These are phyloP conservation scores for Neodidymelliopsis sp. DNA, from an alignment of 2,329 filamentous ascomycete species.

Conservation along the genomic window DNA sequence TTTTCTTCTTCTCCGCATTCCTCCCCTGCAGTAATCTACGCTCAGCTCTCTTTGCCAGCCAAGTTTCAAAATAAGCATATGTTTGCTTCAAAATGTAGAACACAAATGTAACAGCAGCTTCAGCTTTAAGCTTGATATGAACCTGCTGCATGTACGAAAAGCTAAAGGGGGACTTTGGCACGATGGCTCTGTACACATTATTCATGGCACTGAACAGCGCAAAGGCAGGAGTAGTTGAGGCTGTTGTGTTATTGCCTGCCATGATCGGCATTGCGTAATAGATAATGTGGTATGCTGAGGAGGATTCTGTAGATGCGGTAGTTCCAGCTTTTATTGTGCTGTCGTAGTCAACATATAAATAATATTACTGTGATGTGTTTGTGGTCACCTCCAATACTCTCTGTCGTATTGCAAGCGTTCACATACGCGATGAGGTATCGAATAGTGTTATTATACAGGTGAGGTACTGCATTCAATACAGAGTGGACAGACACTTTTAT, in stretches of 20 bases:
- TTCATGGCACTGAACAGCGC: background rate
- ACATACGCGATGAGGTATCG: too few species aligned
- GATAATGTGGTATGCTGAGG: too few species aligned
- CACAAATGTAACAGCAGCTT: slow-evolving; percentile 20
- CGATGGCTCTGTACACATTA: background rate
- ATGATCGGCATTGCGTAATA: background rate
- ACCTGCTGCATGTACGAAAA: slow-evolving; percentile 22
- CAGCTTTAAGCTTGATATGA: slow-evolving; percentile 29
- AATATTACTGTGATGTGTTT: too few species aligned
- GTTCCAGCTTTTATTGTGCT: too few species aligned
- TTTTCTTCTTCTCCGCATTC: background rate
- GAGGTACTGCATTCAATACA: too few species aligned
- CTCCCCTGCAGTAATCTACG: background rate
- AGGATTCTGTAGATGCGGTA: too few species aligned
- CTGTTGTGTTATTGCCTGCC: background rate
- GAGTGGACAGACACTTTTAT: too few species aligned
- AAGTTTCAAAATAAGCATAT: slow-evolving; percentile 10
- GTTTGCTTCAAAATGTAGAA: slow-evolving; percentile 14
- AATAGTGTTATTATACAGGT: too few species aligned
- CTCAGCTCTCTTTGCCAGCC: slow-evolving; percentile 5
- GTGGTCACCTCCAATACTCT: too few species aligned
- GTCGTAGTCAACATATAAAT: too few species aligned
- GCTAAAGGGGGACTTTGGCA: background rate
- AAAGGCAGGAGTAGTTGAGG: too few species aligned
- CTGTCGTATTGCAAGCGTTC: too few species aligned